These are phyloP conservation scores for Acanthamoeba lenticulata DNA, from an alignment of 208 protist genomes.

Conservation along the genomic window DNA sequence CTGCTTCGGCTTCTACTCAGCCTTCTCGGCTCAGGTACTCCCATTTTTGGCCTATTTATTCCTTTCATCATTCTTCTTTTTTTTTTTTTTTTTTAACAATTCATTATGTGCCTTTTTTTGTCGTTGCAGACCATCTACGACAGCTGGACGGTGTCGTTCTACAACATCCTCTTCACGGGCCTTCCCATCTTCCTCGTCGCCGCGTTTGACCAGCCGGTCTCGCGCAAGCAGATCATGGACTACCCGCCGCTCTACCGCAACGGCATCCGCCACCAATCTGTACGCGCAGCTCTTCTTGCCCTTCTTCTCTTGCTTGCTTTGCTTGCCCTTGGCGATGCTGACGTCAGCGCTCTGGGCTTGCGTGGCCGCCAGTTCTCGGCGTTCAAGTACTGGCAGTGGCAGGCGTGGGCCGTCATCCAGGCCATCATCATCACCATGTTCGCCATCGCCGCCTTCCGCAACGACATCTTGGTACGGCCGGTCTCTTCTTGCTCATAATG, in stretches of 20 bases:
- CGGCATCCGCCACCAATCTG: background rate
- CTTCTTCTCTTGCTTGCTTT: background rate
- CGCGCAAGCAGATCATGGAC: background rate
- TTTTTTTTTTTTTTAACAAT: too few species aligned
- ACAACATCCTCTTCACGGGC: constrained; percentile 90
- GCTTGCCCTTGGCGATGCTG: background rate
- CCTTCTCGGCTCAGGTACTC: constrained; percentile 89
- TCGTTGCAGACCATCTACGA: constrained; percentile 79
- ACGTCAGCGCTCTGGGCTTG: background rate
- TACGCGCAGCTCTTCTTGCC: background rate
- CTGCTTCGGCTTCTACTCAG: constrained; percentile 87
- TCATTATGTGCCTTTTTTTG: too few species aligned
- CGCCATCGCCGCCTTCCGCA: background rate
- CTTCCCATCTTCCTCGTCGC: constrained; percentile 89
- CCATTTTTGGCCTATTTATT: too few species aligned
- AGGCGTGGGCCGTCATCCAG: background rate
- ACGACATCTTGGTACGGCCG: background rate
- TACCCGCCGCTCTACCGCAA: background rate
- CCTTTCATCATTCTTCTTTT: background rate
- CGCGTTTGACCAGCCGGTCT: constrained; percentile 85
- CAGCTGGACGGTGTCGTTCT: constrained; percentile 72
- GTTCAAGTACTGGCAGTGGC: constrained; percentile 33
- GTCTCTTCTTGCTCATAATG: too few species aligned
- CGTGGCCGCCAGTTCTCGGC: background rate
- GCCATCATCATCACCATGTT: background rate